phyloP scores from a whole-genome alignment of 2,329 filamentous ascomycete species.

The Pseudogymnoascus sp. region DNA sequence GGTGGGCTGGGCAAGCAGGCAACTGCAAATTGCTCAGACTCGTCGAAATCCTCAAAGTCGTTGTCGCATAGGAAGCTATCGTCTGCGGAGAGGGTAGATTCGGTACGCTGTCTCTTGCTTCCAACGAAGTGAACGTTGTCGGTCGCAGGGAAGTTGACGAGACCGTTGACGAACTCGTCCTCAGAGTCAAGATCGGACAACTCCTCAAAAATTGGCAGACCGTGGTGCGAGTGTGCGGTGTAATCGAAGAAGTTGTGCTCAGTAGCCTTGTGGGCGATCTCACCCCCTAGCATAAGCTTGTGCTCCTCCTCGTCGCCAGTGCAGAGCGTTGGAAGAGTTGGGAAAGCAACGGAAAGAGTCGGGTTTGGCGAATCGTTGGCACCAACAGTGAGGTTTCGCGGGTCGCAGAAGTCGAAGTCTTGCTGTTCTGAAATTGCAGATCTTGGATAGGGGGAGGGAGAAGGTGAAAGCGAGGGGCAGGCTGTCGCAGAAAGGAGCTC shows the following conservation, averaged over 20 bases:
- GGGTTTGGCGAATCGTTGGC: slow-evolving; percentile 34
- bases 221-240: slow-evolving; percentile 41
- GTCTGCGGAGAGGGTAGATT: slow-evolving; percentile 63
- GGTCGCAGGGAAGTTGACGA: slow-evolving; percentile 58
- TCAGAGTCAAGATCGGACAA: slow-evolving; percentile 87
- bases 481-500: slow-evolving; percentile 65
- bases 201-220: slow-evolving; percentile 69
- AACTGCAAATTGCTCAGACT: slow-evolving; percentile 52
- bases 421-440: slow-evolving; percentile 56
- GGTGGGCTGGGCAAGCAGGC: slow-evolving; percentile 56
- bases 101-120: slow-evolving; percentile 59
- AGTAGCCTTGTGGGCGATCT: slow-evolving; percentile 42
- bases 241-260: slow-evolving; percentile 44
- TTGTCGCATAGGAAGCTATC: slow-evolving; percentile 69
- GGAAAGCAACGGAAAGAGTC: slow-evolving; percentile 51
- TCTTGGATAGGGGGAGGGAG: slow-evolving; percentile 68
- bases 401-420: slow-evolving; percentile 83
- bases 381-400: slow-evolving; percentile 74
- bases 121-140: slow-evolving; percentile 51
- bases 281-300: slow-evolving; percentile 36
- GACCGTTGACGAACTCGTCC: slow-evolving; percentile 69
- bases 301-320: slow-evolving; percentile 56
- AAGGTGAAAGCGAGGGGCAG: slow-evolving; percentile 80
- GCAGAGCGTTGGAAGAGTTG: slow-evolving; percentile 52
- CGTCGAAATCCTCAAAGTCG: slow-evolving; percentile 68